Conservation (phyloP, 2,329 filamentous ascomycete species). For the Fusarium sp. region DNA sequence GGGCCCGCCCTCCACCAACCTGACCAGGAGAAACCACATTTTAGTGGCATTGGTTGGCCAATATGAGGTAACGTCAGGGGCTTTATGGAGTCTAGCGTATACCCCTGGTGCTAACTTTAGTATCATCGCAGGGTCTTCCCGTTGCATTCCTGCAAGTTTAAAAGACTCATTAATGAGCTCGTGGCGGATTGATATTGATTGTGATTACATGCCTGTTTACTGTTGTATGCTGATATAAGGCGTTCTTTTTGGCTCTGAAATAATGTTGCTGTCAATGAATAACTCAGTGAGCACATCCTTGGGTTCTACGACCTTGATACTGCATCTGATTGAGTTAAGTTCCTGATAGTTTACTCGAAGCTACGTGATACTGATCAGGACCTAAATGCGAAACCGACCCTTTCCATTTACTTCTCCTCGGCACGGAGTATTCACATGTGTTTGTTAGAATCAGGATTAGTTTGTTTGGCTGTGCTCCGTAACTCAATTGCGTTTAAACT, state of each 20-base stretch:
- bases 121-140: slow-evolving; percentile 6
- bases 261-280: no score
- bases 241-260: not conserved
- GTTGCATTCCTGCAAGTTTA: slow-evolving; percentile 4
- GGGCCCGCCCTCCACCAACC: slow-evolving; percentile 4
- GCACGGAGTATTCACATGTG: not conserved
- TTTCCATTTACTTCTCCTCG: not conserved
- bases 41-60: slow-evolving; percentile 28
- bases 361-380: not conserved
- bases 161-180: not conserved
- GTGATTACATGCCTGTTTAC: not conserved
- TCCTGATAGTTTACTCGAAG: not conserved
- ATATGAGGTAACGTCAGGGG: slow-evolving; percentile 7
- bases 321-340: not conserved
- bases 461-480: not conserved
- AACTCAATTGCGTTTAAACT: not conserved
- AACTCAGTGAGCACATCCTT: not conserved
- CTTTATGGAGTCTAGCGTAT: slow-evolving; percentile 9
- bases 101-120: slow-evolving; percentile 10
- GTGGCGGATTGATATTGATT: not conserved
- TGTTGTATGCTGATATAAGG: not conserved
- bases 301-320: no score
- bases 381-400: not conserved
- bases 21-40: slow-evolving; percentile 3
- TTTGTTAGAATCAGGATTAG: not conserved